These are phyloP conservation scores for Westerdykella sp. DNA, from an alignment of 2,329 filamentous ascomycete genomes.

Conservation along the genomic window DNA sequence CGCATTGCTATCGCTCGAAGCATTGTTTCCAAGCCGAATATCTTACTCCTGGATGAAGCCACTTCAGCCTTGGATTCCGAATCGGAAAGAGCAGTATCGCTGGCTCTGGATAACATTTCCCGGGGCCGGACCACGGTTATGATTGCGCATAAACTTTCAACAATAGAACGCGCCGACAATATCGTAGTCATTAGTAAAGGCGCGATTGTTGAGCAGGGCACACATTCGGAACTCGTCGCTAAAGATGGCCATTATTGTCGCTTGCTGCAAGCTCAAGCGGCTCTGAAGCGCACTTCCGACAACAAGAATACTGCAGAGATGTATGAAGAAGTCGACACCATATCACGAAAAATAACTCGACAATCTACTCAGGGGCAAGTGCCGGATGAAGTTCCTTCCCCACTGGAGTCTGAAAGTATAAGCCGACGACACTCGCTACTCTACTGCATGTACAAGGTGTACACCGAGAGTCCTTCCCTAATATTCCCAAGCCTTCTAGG, in stretches of 20 bases:
- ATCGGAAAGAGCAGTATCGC: conserved; percentile 6
- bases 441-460: conserved; percentile 6
- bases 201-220: conserved; percentile 79
- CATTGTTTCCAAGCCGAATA: conserved; percentile 78
- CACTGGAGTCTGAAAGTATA: conserved; percentile 4
- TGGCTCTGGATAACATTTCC: conserved; percentile 67
- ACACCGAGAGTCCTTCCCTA: conserved; percentile 3
- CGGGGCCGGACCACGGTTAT: conserved; percentile 83
- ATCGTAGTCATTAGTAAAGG: conserved; percentile 87
- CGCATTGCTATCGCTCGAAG: conserved; percentile 86
- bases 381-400: neutral
- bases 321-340: neutral
- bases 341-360: conserved; percentile 4
- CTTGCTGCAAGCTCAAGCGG: conserved; percentile 6
- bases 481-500: neutral
- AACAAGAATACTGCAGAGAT: neutral
- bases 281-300: neutral
- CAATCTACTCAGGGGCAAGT: conserved; percentile 2
- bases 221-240: conserved; percentile 60
- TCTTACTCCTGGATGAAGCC: conserved; percentile 84
- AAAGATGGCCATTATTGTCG: conserved; percentile 5
- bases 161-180: conserved; percentile 83
- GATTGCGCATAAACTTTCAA: conserved; percentile 87
- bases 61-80: conserved; percentile 79
- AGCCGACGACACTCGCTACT: conserved; percentile 3